Base-by-base conservation (phyloP, 148 eudicot species). In the Pharnaceum exiguum region DNA sequence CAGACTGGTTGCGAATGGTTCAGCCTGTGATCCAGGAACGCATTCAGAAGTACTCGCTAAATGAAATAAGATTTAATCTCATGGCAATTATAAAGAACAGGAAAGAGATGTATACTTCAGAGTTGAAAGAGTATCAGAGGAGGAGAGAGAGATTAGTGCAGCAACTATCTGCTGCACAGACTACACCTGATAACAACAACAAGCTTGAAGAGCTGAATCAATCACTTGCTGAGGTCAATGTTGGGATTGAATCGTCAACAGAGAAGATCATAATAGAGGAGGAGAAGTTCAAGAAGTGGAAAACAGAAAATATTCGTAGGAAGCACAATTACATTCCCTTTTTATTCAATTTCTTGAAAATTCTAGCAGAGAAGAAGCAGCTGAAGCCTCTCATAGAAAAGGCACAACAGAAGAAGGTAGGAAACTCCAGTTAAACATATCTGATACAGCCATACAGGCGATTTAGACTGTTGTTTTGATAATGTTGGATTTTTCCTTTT, bases 291-390 rank as follows among this genome's bases (percentile, higher is more conserved):
- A 94, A 82, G 77, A 94, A 86, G 63, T 94, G 99, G 99, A 89
- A 76, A 63, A 89, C 95, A 0, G 99, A 94, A 61, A 94, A 94
- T 47, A 71, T 86, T 19, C 81, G 99, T 1, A 73, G 99, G 72
- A 94, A 89, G 51, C 96, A 94, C 58, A 94, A 91, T 56, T 94
- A 89, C 59, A 94, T 94, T 50, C 97, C 97, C 2, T 91, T 91
- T 22, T 62, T 91, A 78, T 91, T 87, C 75, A 91, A 91, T 68
- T 94, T 94, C 65, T 76, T 91, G 50, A 91, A 91, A 77, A 71
- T 94, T 55, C 95, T 94, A 36, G 99, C 99, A 25, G 99, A 93
- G 59, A 91, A 91, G 84, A 91, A 91, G 79, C 99, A 94, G 71
- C 46, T 85, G 79, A 89, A 87, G 62, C 89, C 99, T 32, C 85